A percentile compares a stretch with the other conserved stretches of the same genome.
phyloP scores from a whole-genome alignment of 768 basidiomycete species.

The Collybia sordida region DNA sequence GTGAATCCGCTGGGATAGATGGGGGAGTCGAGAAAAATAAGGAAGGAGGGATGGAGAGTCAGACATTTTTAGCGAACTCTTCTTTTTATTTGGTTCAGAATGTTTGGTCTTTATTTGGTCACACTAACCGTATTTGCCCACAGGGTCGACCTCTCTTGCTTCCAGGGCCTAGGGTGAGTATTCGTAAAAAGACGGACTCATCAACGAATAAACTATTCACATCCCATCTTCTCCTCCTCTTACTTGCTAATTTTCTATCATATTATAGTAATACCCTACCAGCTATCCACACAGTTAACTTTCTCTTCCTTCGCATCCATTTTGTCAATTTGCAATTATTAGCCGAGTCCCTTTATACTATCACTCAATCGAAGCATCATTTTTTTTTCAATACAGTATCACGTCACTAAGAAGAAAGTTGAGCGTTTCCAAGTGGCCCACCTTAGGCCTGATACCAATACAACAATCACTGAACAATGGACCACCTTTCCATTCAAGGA shows the following conservation, averaged over 20 bases:
- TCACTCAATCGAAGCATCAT: constrained; percentile 27
- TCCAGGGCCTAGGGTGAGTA: background rate
- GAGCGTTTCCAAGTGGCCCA: constrained; percentile 13
- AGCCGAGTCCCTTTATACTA: constrained; percentile 9
- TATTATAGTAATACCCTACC: too few relatives aligned
- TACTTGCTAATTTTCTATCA: background rate
- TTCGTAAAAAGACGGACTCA: too few relatives aligned
- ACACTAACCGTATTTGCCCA: constrained; percentile 30
- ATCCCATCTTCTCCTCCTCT: background rate
- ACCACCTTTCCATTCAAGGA: background rate
- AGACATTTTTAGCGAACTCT: constrained; percentile 33
- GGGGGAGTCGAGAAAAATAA: constrained; percentile 46
- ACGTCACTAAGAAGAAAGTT: constrained; percentile 29
- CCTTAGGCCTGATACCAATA: constrained; percentile 3
- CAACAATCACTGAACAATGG: too few relatives aligned
- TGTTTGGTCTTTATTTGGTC: constrained; percentile 46
- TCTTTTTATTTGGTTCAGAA: constrained; percentile 45
- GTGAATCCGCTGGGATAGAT: constrained; percentile 42
- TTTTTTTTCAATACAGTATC: constrained; percentile 31
- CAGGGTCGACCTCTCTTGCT: constrained; percentile 27
- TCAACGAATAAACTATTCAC: too few relatives aligned
- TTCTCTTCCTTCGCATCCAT: background rate
- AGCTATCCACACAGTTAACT: too few relatives aligned
- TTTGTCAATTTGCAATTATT: constrained; percentile 8
- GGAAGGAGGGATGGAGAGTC: constrained; percentile 54